These are phyloP conservation scores for Ogataea parapolymorpha DNA, from an alignment of 805 yeast genomes.

Conservation along the genomic window DNA sequence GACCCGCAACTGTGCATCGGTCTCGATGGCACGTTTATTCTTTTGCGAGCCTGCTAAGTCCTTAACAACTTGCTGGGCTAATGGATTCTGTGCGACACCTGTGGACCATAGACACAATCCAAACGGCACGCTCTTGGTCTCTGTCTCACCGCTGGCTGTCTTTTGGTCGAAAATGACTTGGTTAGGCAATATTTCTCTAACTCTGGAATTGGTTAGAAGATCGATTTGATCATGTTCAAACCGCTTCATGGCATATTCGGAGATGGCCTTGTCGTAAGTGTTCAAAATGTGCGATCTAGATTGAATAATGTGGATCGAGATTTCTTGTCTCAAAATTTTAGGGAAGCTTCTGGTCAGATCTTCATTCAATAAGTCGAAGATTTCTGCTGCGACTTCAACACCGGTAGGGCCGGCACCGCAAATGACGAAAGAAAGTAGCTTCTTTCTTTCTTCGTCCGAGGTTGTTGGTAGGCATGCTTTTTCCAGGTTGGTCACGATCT, in stretches of 20 bases:
- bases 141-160: constrained; percentile 38
- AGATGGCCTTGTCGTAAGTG: constrained; percentile 63
- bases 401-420: constrained; percentile 81
- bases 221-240: constrained; percentile 62
- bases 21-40: constrained; percentile 70
- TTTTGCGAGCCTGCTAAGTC: constrained; percentile 47
- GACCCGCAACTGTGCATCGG: constrained; percentile 69
- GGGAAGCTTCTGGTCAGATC: constrained; percentile 59
- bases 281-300: constrained; percentile 65
- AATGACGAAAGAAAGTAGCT: constrained; percentile 57
- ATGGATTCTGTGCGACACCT: constrained; percentile 65
- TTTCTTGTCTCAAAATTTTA: constrained; percentile 54
- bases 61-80: constrained; percentile 53
- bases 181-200: constrained; percentile 52
- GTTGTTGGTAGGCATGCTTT: constrained; percentile 65
- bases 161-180: constrained; percentile 57
- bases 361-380: constrained; percentile 62
- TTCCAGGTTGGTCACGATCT: constrained; percentile 55
- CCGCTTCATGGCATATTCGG: constrained; percentile 61
- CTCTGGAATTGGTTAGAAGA: constrained; percentile 62
- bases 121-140: constrained; percentile 51
- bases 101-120: constrained; percentile 77
- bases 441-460: constrained; percentile 58
- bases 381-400: constrained; percentile 71
- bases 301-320: constrained; percentile 66